These are phyloP conservation scores for Bipolaris gigantea DNA, from an alignment of 2,329 filamentous ascomycete genomes.

Conservation along the genomic window DNA sequence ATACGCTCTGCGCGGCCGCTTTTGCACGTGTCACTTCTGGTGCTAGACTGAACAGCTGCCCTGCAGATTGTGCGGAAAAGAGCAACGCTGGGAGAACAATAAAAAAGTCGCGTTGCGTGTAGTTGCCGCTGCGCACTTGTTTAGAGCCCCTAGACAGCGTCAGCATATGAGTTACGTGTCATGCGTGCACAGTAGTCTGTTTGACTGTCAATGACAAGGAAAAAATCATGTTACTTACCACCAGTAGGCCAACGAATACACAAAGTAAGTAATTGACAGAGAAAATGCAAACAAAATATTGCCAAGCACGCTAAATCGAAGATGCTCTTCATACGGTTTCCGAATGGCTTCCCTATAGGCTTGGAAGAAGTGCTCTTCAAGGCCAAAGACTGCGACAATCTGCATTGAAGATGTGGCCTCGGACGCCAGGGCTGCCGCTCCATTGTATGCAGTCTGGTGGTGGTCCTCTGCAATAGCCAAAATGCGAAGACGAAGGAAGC, in stretches of 20 bases:
- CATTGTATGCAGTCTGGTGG: constrained; percentile 65
- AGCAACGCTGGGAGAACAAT: constrained; percentile 51
- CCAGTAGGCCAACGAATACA: constrained; percentile 55
- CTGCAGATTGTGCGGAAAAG: constrained; percentile 52
- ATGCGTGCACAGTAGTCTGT: neutral
- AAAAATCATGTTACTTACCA: constrained; percentile 36
- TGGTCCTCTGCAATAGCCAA: constrained; percentile 62
- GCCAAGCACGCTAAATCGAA: constrained; percentile 45
- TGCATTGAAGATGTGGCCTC: constrained; percentile 69
- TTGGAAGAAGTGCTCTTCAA: constrained; percentile 46
- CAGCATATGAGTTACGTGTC: neutral
- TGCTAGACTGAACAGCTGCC: constrained; percentile 52
- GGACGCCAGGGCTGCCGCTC: constrained; percentile 65
- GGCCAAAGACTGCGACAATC: constrained; percentile 55
- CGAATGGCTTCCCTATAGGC: constrained; percentile 45
- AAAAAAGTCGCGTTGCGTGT: constrained; percentile 49
- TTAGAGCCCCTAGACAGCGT: constrained; percentile 40
- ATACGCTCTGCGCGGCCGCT: constrained; percentile 49
- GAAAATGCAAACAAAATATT: constrained; percentile 51
- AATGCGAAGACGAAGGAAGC: constrained; percentile 52
- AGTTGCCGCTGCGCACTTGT: constrained; percentile 49
- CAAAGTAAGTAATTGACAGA: constrained; percentile 51
- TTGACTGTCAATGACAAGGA: too few species aligned
- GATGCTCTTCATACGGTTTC: constrained; percentile 46
- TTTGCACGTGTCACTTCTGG: constrained; percentile 51